Conservation (phyloP, 2,329 filamentous ascomycete species). For the Fusarium solani-melongenae region DNA sequence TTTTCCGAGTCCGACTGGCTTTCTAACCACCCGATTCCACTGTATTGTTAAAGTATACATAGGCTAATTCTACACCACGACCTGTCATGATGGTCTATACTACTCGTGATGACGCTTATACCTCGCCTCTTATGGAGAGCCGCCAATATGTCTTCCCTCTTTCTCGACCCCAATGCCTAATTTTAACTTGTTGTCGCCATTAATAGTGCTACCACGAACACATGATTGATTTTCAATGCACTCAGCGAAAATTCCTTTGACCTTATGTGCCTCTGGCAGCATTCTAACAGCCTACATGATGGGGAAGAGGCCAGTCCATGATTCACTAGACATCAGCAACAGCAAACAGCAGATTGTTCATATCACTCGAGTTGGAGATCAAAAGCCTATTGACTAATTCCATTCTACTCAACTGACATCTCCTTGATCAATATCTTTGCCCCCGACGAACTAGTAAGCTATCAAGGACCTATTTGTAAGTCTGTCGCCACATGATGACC, state of each 20-base stretch:
- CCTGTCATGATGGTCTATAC: neutral
- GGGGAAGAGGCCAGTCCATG: neutral
- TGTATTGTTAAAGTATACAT: no score
- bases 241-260: no score
- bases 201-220: neutral
- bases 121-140: neutral
- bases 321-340: fast-evolving
- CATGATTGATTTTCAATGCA: neutral
- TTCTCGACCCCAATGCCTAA: neutral
- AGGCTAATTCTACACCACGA: no score
- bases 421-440: neutral
- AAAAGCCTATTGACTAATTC: neutral
- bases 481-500: neutral
- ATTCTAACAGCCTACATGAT: neutral
- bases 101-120: neutral
- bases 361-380: neutral
- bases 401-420: neutral
- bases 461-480: neutral
- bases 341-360: neutral
- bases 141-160: neutral
- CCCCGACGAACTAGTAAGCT: neutral
- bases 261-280: neutral
- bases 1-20: no score
- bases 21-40: no score
- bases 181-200: neutral